phyloP scores from a whole-genome alignment of 148 eudicot genomes.

The Chenopodium album region DNA sequence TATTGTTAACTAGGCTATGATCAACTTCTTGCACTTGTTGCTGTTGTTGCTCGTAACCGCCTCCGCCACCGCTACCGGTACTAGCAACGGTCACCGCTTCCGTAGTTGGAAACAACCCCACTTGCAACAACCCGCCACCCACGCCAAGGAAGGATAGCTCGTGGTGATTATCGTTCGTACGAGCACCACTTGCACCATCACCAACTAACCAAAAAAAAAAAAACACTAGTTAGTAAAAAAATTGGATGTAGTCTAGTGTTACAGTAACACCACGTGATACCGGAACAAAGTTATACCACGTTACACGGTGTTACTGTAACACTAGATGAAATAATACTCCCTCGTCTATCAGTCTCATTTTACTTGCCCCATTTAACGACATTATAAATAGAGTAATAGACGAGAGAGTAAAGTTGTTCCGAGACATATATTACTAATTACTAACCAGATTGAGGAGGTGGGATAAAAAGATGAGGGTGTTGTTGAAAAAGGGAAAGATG shows the following conservation, averaged over 20 bases:
- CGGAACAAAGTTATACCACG: background rate
- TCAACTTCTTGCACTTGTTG: constrained; percentile 10
- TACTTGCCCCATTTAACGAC: no score
- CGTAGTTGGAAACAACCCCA: constrained; percentile 25
- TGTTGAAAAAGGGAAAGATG: constrained; percentile 31
- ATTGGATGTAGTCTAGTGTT: background rate
- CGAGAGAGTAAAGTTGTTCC: no score
- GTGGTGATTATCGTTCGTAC: constrained; percentile 2
- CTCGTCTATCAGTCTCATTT: no score
- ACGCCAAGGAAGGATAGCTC: constrained; percentile 22
- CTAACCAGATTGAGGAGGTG: constrained; percentile 24
- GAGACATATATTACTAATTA: background rate
- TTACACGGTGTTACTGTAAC: background rate
- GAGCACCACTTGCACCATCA: constrained; percentile 16
- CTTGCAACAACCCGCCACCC: constrained; percentile 26
- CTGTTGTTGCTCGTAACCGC: constrained; percentile 16
- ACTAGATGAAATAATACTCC: background rate
- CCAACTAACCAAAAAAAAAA: background rate
- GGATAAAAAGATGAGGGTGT: constrained; percentile 5
- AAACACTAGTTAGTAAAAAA: no score
- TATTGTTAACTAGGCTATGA: background rate
- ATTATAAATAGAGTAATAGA: no score
- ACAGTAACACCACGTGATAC: background rate
- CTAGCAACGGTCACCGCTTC: constrained; percentile 9
- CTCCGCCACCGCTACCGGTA: background rate